phyloP scores from a whole-genome alignment of 805 yeast species.

The Schwanniomyces polymorphus region DNA sequence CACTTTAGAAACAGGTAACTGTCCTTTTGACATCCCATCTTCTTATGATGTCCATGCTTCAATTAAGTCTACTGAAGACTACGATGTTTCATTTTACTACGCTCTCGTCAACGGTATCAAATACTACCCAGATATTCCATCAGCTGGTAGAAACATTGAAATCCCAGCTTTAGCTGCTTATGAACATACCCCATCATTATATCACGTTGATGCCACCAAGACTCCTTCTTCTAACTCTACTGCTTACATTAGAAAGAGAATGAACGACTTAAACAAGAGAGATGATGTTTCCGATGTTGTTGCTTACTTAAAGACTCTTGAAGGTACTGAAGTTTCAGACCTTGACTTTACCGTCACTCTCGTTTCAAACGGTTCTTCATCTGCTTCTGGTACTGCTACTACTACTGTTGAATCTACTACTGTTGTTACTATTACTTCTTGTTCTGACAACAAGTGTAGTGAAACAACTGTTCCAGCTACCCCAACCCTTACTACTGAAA shows the following conservation, averaged over 20 bases:
- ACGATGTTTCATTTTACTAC: conserved; percentile 37
- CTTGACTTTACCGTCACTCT: conserved; percentile 16
- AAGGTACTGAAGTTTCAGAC: conserved; percentile 22
- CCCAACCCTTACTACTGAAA: conserved; percentile 28
- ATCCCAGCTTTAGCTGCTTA: conserved; percentile 33
- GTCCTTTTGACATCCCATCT: conserved; percentile 37
- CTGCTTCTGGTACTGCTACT: conserved; percentile 19
- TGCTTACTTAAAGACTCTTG: conserved; percentile 19
- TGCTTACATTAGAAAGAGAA: conserved; percentile 41
- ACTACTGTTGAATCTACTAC: conserved; percentile 21
- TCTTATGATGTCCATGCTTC: conserved; percentile 21
- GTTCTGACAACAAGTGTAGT: conserved; percentile 31
- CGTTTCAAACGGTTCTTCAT: conserved; percentile 19
- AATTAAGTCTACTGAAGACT: conserved; percentile 28
- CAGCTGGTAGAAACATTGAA: conserved; percentile 31
- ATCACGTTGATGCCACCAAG: conserved; percentile 26
- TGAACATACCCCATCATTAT: conserved; percentile 19
- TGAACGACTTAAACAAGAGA: conserved; percentile 24
- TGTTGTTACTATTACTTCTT: conserved; percentile 35
- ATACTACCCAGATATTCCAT: conserved; percentile 33
- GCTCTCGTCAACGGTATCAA: conserved; percentile 18
- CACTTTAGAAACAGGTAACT: conserved; percentile 39
- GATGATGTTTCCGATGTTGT: conserved; percentile 27
- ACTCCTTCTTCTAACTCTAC: conserved; percentile 38
- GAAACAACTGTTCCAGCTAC: conserved; percentile 27